phyloP scores from a whole-genome alignment of 768 basidiomycete species.

The Suillus lakei region DNA sequence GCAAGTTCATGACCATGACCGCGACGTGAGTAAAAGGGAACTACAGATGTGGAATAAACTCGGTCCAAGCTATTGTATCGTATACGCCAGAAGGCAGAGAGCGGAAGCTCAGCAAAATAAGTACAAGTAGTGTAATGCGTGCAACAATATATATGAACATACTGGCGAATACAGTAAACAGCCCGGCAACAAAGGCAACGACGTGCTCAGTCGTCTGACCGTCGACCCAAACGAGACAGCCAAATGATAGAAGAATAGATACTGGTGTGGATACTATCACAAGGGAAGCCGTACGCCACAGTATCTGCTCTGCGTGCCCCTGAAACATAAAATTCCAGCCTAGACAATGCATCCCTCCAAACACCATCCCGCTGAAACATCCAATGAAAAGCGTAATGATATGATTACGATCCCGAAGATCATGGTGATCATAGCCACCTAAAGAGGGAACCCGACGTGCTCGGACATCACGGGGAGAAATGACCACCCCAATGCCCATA shows the following conservation, averaged over 20 bases:
- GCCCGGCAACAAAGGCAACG: no score
- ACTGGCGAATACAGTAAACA: neutral
- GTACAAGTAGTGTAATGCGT: constrained; percentile 16
- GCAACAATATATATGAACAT: constrained; percentile 15
- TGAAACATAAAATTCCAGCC: constrained; percentile 29
- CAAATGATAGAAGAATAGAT: neutral
- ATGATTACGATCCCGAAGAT: neutral
- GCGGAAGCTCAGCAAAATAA: constrained; percentile 13
- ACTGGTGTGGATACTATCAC: constrained; percentile 10
- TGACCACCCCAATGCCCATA: neutral
- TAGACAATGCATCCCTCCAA: constrained; percentile 32
- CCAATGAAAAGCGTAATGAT: neutral
- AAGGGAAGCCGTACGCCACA: constrained; percentile 28
- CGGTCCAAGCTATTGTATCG: constrained; percentile 21
- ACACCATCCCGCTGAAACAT: constrained; percentile 17
- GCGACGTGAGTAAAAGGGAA: neutral
- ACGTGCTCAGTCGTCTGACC: neutral
- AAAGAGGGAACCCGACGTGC: constrained; percentile 4
- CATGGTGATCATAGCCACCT: neutral
- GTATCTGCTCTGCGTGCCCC: constrained; percentile 15
- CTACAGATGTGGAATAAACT: constrained; percentile 15
- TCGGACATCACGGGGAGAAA: neutral
- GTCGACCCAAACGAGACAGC: no score
- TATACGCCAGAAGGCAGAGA: constrained; percentile 16
- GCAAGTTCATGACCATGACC: no score